Evolutionary conservation across 148 eudicot species (phyloP).

Genomic region (Pouteria glomerata): DNA sequence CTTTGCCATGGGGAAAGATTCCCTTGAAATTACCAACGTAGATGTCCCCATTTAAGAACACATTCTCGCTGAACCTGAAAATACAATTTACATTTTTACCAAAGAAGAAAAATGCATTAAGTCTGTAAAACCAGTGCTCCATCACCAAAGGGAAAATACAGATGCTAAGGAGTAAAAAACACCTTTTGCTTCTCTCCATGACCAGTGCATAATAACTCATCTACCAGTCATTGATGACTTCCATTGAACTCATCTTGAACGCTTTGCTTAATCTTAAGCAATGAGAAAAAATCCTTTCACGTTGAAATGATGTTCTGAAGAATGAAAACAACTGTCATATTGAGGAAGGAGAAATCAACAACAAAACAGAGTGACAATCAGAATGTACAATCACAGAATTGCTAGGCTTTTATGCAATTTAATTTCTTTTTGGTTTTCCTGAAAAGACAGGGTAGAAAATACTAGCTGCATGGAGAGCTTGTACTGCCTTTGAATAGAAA

Average conservation of each 20-base stretch:
- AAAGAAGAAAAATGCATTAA: not conserved
- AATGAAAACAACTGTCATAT: not conserved
- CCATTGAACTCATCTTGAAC: not conserved
- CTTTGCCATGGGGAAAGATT: constrained; percentile 70
- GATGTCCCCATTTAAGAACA: constrained; percentile 60
- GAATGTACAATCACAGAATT: not conserved
- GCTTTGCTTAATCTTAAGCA: constrained; percentile 3
- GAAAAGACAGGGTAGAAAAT: not conserved
- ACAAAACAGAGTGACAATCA: not conserved
- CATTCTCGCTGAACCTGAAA: constrained; percentile 36
- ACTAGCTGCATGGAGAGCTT: not conserved
- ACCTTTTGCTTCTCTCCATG: constrained; percentile 52
- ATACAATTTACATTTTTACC: constrained; percentile 7
- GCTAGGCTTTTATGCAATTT: not conserved
- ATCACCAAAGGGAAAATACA: not conserved
- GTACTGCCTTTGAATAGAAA: not conserved
- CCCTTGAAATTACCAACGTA: constrained; percentile 57
- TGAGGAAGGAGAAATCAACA: not conserved
- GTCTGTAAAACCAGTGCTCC: not conserved
- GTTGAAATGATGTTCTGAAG: not conserved
- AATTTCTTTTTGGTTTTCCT: not conserved
- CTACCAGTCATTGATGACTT: constrained; percentile 7
- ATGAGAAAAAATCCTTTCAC: not conserved
- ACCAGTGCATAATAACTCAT: constrained; percentile 6
- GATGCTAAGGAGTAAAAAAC: not conserved